Evolutionary conservation across 2,329 filamentous ascomycete species (phyloP), one percentile per base, ranked within the genome.

Genomic region (Fusarium secorum): DNA sequence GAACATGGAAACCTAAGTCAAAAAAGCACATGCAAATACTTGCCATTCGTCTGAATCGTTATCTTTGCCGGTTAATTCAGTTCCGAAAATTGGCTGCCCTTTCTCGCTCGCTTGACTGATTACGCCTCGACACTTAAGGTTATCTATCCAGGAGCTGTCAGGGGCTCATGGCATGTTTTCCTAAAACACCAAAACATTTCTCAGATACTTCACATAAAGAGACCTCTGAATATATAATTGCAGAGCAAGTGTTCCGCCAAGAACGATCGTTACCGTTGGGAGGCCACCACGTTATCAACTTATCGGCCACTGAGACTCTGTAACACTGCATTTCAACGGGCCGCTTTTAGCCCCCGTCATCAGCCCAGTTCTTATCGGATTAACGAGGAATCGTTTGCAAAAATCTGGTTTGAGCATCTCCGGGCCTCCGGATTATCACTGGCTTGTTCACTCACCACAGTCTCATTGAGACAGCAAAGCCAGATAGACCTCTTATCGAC

Each of bases 301-400:
- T 55, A 38, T 61, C 54, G 49, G 33, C 45, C 52, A 63, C 59
- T 42, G 51, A 71, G 56, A 60, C 60, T 66, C 72, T 61, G 45
- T 33, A 57, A 51, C 54, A 55, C 54, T 59, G 36, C 52, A 71
- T 26, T 51, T 45, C 55, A 41, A 72, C 65, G 64, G 71, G 46
- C 63, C 71, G 68, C 52, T 52, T 60, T 61, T 58, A 60, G 58
- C 66, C 60, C 65, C 67, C 64, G 57, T 68, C 58, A 57, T 54
- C 54, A 42, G 53, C 60, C 51, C 60, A 46, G 49, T 44, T 51
- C 74, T 76, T 74, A 75, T 75, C 74, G 71, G 72, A 76, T 73
- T 69, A 70, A 58, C 57, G 52, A 60, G 51, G 32, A 39, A 64
- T 52, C 22, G 24, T 58, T 36, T 39, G n/a, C 36, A 58, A 42